Conservation (phyloP, 1,284 basidiomycete genomes). For the Puccinia triticina region DNA sequence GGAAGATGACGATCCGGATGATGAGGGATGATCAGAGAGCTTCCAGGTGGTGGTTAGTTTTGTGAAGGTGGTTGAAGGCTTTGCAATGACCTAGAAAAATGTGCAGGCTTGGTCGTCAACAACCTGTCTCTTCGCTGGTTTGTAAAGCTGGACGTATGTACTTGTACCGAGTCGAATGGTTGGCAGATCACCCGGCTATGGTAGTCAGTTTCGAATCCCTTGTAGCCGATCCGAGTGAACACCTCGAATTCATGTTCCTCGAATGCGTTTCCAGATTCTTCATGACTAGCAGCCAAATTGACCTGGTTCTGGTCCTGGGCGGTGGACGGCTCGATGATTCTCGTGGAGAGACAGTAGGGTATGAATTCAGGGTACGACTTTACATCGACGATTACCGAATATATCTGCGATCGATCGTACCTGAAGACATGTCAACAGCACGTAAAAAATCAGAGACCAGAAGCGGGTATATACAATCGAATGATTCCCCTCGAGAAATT, state of each 20-base stretch:
- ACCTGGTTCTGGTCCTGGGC: neutral
- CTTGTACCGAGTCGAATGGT: neutral
- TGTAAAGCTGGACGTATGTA: neutral
- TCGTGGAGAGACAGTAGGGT: slow-evolving; percentile 5
- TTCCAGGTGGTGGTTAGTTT: slow-evolving; percentile 6
- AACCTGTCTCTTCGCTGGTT: no score
- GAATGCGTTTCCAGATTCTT: neutral
- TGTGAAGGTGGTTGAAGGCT: slow-evolving; percentile 1
- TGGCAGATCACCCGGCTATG: slow-evolving; percentile 8
- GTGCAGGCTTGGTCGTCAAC: no score
- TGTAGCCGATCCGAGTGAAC: slow-evolving; percentile 3
- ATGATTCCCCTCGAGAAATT: no score
- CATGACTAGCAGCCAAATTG: neutral
- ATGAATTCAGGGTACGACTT: slow-evolving; percentile 25
- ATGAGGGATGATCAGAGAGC: neutral
- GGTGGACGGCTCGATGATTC: neutral
- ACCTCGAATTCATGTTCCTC: neutral
- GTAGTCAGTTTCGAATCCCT: slow-evolving; percentile 15
- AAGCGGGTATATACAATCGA: neutral
- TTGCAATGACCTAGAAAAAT: slow-evolving; percentile 9
- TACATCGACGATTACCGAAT: slow-evolving; percentile 13
- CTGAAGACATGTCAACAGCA: neutral
- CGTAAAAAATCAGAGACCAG: neutral
- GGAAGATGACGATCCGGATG: neutral
- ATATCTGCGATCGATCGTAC: slow-evolving; percentile 12